Conservation (phyloP, 208 protist genomes). For the Trypanosoma theileri region DNA sequence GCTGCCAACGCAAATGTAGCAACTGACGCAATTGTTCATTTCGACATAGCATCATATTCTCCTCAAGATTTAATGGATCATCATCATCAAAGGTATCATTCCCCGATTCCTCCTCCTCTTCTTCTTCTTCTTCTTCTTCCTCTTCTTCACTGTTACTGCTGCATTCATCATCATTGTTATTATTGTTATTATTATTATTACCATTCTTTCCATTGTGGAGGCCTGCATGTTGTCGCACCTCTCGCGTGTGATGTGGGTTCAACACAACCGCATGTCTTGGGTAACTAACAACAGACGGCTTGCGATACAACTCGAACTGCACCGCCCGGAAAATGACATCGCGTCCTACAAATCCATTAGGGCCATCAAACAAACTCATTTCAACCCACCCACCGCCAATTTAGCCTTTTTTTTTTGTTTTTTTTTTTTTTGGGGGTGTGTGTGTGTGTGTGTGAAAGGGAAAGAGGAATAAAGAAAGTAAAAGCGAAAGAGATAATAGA, state of each 20-base stretch:
- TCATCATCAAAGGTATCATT: conserved; percentile 55
- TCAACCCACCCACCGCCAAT: neutral
- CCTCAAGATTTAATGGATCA: conserved; percentile 61
- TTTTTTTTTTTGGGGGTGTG: neutral
- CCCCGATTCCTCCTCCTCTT: too few species aligned
- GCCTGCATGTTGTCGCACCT: conserved; percentile 21
- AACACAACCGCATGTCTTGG: conserved; percentile 86
- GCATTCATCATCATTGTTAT: conserved; percentile 1
- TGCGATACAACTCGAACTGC: conserved; percentile 84
- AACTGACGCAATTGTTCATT: conserved; percentile 47
- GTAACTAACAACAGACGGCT: conserved; percentile 80
- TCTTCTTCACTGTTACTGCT: conserved; percentile 16
- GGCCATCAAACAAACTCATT: conserved; percentile 55
- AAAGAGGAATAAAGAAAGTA: too few species aligned
- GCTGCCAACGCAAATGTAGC: conserved; percentile 67
- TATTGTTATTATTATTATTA: neutral
- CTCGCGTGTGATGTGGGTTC: conserved; percentile 79
- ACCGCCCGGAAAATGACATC: conserved; percentile 73
- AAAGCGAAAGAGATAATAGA: too few species aligned
- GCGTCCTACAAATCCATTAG: conserved; percentile 53
- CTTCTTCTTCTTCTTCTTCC: conserved; percentile 12
- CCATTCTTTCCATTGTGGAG: neutral
- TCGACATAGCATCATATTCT: conserved; percentile 49
- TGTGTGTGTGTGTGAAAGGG: too few species aligned
- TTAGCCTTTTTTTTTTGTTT: too few species aligned